Base-by-base conservation (phyloP, 352 stramenopile genomes). In the Phytophthora sojae region DNA sequence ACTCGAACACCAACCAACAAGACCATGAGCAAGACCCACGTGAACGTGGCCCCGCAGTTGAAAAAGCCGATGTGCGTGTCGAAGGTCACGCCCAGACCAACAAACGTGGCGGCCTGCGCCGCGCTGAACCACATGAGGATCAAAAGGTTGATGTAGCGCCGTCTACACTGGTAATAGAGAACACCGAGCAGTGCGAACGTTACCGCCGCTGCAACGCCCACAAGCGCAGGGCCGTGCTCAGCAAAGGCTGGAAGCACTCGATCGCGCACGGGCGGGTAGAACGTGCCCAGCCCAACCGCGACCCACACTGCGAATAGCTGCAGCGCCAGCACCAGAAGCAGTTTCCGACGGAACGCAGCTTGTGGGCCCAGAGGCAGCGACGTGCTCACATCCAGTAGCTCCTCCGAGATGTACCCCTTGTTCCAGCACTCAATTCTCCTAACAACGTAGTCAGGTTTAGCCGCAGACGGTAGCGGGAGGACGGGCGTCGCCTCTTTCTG, bases 31-130 rank as follows among this genome's bases (percentile, higher is more conserved):
- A 81, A 3, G n/a, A 76, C 64, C 32, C 70, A 78, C 25, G 68
- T 53, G 49, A 83, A 83, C 0, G 73, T 78, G 7, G 75, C 59
- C n/a, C 65, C 61, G 30, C 77, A 83, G 37, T 78, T 79, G 63
- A 82, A 85, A 32, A 88, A 66, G 11, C 69, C 73, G 37, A 84
- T 51, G 57, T 84, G 61, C 8, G 75, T 77, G 53, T 73, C 67
- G 35, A 82, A 80, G 12, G 32, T 37, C 54, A 76, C 66, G 14
- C 70, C 73, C 21, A 85, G n/a, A 4, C 56, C 69, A 6, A 73
- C 66, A 51, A 83, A 77, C 23, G 81, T 69, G 29, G 73, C 58
- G 21, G 70, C 70, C 15, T 83, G 76, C 2, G 50, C 56, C 2
- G 32, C 53, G 8, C 68, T 85, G 45, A 85, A 88, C 25, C 71